Evolutionary conservation across 441 rosid species (phyloP).

Genomic region (Erysimum pusillum): DNA sequence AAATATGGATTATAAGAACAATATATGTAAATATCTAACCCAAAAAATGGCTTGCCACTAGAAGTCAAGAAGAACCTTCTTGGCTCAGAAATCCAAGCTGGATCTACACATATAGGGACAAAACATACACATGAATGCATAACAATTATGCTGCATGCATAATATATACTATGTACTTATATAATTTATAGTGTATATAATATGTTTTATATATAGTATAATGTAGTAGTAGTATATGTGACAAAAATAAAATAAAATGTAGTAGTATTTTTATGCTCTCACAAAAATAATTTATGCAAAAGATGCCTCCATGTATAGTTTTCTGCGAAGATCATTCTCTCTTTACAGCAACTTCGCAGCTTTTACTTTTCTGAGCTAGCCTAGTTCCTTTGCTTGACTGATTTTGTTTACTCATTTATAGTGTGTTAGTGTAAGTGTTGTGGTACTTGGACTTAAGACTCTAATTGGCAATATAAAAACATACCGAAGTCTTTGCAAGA

Average conservation of each 20-base stretch:
- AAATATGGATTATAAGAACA: background rate
- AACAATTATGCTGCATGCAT: background rate
- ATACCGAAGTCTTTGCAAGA: background rate
- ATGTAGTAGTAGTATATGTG: background rate
- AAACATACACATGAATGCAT: background rate
- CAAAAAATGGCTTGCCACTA: background rate
- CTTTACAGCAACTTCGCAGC: constrained; percentile 40
- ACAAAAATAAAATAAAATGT: no score
- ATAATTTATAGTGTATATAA: constrained; percentile 4
- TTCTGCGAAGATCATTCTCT: constrained; percentile 43
- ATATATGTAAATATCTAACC: background rate
- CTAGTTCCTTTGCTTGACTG: constrained; percentile 42
- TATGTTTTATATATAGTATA: background rate
- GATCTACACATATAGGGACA: background rate
- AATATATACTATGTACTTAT: background rate
- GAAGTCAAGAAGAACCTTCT: constrained; percentile 27
- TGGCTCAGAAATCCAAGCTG: constrained; percentile 7
- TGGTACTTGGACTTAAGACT: constrained; percentile 6
- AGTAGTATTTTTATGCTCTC: background rate
- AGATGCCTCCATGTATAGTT: constrained; percentile 37
- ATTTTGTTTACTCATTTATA: constrained; percentile 17
- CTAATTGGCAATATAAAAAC: background rate
- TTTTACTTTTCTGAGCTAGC: constrained; percentile 45
- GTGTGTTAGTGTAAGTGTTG: constrained; percentile 1
- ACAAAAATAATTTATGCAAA: background rate